Evolutionary conservation across 306 rosid species (phyloP), one percentile per base, ranked within the genome.

Genomic region (Nissolia schottii): DNA sequence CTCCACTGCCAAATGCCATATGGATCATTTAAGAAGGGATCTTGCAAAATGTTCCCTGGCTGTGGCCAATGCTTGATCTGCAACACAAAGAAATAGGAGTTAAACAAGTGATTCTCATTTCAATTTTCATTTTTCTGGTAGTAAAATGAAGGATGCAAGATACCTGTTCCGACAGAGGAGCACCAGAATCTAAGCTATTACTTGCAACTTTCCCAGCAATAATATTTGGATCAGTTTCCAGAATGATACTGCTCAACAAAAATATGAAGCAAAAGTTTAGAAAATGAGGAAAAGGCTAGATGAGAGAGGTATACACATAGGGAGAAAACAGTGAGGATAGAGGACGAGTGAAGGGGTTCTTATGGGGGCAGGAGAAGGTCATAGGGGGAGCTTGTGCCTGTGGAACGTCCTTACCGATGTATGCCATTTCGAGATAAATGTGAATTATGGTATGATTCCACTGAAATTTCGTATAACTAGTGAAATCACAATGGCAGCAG

Each of bases 91-190:
- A 66, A 79, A 40, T 54, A 71, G 7, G 20, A 8, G 31, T 73
- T 49, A 29, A 58, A 46, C 45, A 45, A 11, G 64, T 67, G 49
- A 49, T 53, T 46, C n/a, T 35, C 49, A 14, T 53, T 57, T 50
- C 4, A 54, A 18, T 46, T 60, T 72, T 28, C 13, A n/a, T n/a
- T n/a, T 64, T 49, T 75, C 28, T 45, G 40, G 58, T 11, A 72
- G 56, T n/a, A 3, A 63, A 74, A 79, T 56, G 51, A 78, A 56
- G 70, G 62, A 55, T 1, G 25, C 8, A 15, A 18, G 10, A 49
- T 86, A 95, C 99, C 99, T 95, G 99, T 80, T 95, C 99, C 24
- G 97, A 92, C 80, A 95, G 78, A 25, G 99, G 82, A 79, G 96
- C 90, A 31, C 86, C 91, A 46, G 97, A 78, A 80, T 91, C 96